Conservation (phyloP, 2,329 filamentous ascomycete genomes). For the Talaromyces sp. region DNA sequence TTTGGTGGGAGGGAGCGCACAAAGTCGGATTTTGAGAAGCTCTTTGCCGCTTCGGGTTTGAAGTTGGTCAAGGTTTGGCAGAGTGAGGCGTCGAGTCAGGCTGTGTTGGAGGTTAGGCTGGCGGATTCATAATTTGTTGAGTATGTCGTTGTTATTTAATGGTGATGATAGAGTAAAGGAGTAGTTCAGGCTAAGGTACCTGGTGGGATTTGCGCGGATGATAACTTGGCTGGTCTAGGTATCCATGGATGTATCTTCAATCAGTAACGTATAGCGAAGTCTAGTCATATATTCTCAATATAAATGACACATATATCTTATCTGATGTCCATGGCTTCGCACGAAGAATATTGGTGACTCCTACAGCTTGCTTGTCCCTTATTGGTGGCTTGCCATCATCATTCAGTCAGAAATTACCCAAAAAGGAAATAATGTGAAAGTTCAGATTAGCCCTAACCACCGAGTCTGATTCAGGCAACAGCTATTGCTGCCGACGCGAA, state of each 20-base stretch:
- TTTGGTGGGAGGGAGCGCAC: slow-evolving; percentile 28
- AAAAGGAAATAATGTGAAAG: neutral
- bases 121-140: neutral
- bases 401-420: neutral
- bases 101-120: slow-evolving; percentile 16
- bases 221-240: no score
- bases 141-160: neutral
- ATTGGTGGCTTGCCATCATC: neutral
- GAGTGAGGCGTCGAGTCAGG: slow-evolving; percentile 16
- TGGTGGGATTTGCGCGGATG: no score
- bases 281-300: neutral
- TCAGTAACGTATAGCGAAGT: neutral
- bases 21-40: slow-evolving; percentile 21
- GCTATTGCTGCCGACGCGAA: no score
- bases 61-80: slow-evolving; percentile 25
- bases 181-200: no score
- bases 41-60: slow-evolving; percentile 20
- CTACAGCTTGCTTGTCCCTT: neutral
- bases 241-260: neutral
- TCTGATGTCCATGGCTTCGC: neutral
- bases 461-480: neutral
- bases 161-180: no score
- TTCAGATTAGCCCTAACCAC: neutral
- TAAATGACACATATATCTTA: neutral
- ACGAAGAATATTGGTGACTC: neutral